These are phyloP conservation scores for Terana coerulea DNA, from an alignment of 768 basidiomycete genomes.

Conservation along the genomic window DNA sequence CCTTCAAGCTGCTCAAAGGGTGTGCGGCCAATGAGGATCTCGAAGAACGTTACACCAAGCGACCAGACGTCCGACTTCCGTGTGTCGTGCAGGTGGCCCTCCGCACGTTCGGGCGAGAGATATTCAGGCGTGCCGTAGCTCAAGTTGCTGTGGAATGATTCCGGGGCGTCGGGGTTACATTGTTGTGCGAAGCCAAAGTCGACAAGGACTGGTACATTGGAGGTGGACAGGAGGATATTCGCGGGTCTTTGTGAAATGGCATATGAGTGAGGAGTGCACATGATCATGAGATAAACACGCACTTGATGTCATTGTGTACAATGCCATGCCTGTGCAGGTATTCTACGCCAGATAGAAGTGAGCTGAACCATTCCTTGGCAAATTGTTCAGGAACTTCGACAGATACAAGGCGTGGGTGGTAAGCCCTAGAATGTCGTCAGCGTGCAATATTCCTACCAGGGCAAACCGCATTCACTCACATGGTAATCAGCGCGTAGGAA, in stretches of 20 bases:
- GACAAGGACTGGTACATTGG: slow-evolving; percentile 82
- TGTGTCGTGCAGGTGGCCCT: slow-evolving; percentile 87
- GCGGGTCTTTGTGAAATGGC: slow-evolving; percentile 58
- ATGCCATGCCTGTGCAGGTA: slow-evolving; percentile 83
- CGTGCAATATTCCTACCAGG: slow-evolving; percentile 1
- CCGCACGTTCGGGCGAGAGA: slow-evolving; percentile 87
- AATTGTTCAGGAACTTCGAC: slow-evolving; percentile 81
- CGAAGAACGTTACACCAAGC: slow-evolving; percentile 89
- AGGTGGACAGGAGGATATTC: slow-evolving; percentile 82
- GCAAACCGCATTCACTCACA: slow-evolving; percentile 64
- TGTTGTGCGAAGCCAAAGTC: slow-evolving; percentile 97
- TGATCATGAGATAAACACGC: slow-evolving; percentile 25
- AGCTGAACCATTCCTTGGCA: slow-evolving; percentile 79
- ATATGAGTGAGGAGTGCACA: not conserved
- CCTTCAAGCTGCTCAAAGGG: slow-evolving; percentile 84
- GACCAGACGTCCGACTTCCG: slow-evolving; percentile 88
- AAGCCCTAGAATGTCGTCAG: slow-evolving; percentile 54
- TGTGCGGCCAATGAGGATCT: slow-evolving; percentile 88
- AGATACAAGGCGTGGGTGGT: slow-evolving; percentile 79
- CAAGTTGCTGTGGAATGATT: slow-evolving; percentile 78
- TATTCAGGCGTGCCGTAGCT: slow-evolving; percentile 96
- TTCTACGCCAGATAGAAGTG: slow-evolving; percentile 76
- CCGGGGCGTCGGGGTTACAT: slow-evolving; percentile 60
- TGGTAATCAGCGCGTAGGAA: slow-evolving; percentile 87
- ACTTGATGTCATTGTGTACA: slow-evolving; percentile 96